These are phyloP conservation scores for Limnanthes douglasii DNA, from an alignment of 345 rosid species.

Conservation along the genomic window DNA sequence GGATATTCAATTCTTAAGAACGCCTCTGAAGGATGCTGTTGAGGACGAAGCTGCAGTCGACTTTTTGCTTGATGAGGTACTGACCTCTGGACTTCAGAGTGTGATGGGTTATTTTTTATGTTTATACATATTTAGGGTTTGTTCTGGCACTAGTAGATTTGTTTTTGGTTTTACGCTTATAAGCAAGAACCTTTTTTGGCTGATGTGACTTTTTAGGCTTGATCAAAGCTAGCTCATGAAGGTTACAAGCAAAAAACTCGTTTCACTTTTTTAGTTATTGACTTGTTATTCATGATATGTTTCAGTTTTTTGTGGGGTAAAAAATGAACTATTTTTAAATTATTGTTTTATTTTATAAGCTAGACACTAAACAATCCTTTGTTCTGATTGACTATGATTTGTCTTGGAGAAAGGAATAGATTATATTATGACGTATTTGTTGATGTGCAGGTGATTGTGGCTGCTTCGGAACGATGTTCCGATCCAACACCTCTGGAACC, in stretches of 20 bases:
- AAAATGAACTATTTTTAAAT: no score
- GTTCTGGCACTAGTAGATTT: no score
- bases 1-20: conserved; percentile 83
- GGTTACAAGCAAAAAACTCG: neutral
- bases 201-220: neutral
- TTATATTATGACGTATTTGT: conserved; percentile 1
- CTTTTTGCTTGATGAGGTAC: conserved; percentile 94
- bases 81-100: neutral
- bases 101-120: no score
- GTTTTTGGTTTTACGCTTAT: conserved; percentile 4
- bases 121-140: no score
- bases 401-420: no score
- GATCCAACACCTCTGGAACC: conserved; percentile 89
- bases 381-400: no score
- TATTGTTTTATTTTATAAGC: no score
- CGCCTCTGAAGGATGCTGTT: conserved; percentile 45
- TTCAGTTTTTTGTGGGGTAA: neutral
- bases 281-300: neutral
- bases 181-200: neutral
- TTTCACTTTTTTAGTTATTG: neutral
- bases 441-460: conserved; percentile 69
- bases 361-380: no score
- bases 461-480: conserved; percentile 86
- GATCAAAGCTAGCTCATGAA: neutral
- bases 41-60: conserved; percentile 88